These are phyloP conservation scores for Rhodosporidiobolus odoratus DNA, from an alignment of 768 basidiomycete genomes.

Conservation along the genomic window DNA sequence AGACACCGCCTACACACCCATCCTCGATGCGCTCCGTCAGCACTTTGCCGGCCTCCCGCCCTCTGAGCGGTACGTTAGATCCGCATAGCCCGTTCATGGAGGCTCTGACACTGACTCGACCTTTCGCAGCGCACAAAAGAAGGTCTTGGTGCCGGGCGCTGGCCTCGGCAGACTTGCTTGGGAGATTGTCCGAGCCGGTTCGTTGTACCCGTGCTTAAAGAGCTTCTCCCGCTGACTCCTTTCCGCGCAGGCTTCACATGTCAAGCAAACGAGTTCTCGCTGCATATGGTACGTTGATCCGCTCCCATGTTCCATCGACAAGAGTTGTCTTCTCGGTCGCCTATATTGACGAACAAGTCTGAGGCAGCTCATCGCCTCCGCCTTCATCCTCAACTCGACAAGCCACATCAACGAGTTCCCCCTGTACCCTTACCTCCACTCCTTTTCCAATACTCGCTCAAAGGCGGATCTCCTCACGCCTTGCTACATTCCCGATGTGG, in stretches of 20 bases:
- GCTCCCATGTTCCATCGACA: not conserved
- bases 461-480: slow-evolving; percentile 60
- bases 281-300: slow-evolving; percentile 60
- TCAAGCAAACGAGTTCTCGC: slow-evolving; percentile 93
- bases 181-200: slow-evolving; percentile 77
- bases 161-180: slow-evolving; percentile 83
- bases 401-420: slow-evolving; percentile 62
- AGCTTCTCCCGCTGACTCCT: not conserved
- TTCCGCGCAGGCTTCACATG: slow-evolving; percentile 66
- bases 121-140: slow-evolving; percentile 53
- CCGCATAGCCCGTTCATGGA: not conserved
- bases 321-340: not conserved
- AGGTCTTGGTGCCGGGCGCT: slow-evolving; percentile 83
- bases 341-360: not conserved
- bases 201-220: too few relatives aligned
- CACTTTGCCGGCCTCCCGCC: slow-evolving; percentile 59
- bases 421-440: slow-evolving; percentile 84
- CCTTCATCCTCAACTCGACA: slow-evolving; percentile 80
- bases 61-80: slow-evolving; percentile 53
- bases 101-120: slow-evolving; percentile 16
- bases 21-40: slow-evolving; percentile 65
- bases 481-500: slow-evolving; percentile 74
- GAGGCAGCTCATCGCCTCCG: slow-evolving; percentile 64
- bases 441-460: slow-evolving; percentile 74
- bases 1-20: slow-evolving; percentile 71